Percentiles rank a stretch among this genome's conserved stretches.
Conservation (phyloP, 352 stramenopile species). For the Elongisporangium undulatum region DNA sequence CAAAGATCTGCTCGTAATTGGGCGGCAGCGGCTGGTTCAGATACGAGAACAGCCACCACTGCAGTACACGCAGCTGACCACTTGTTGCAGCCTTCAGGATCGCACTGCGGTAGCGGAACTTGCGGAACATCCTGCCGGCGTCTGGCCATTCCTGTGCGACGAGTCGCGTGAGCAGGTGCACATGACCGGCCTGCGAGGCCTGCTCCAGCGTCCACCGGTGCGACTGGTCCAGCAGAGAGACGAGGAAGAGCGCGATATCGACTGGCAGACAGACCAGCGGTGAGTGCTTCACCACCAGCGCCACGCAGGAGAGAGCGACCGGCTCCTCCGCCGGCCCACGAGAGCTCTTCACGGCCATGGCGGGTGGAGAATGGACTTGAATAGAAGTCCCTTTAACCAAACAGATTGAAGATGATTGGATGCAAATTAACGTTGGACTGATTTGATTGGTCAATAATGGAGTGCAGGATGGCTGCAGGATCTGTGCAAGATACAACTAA, state of each 20-base stretch:
- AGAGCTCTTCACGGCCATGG: no score
- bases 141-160: constrained; percentile 11
- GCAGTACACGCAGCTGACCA: not conserved
- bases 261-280: not conserved
- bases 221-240: constrained; percentile 38
- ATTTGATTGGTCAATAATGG: no score
- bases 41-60: not conserved
- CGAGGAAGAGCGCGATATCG: not conserved
- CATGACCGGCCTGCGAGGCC: constrained; percentile 42
- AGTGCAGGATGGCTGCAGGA: no score
- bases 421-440: no score
- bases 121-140: not conserved
- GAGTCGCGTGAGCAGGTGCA: constrained; percentile 47
- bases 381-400: not conserved
- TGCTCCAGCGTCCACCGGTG: constrained; percentile 52
- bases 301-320: not conserved
- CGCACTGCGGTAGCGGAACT: not conserved
- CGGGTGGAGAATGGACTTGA: no score
- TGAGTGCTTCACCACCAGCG: not conserved
- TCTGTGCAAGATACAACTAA: no score
- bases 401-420: not conserved
- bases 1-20: not conserved
- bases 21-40: not conserved
- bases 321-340: no score
- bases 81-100: not conserved